These are phyloP conservation scores for Aspergillus fumigatus DNA, from an alignment of 2,329 filamentous ascomycete genomes.

Conservation along the genomic window DNA sequence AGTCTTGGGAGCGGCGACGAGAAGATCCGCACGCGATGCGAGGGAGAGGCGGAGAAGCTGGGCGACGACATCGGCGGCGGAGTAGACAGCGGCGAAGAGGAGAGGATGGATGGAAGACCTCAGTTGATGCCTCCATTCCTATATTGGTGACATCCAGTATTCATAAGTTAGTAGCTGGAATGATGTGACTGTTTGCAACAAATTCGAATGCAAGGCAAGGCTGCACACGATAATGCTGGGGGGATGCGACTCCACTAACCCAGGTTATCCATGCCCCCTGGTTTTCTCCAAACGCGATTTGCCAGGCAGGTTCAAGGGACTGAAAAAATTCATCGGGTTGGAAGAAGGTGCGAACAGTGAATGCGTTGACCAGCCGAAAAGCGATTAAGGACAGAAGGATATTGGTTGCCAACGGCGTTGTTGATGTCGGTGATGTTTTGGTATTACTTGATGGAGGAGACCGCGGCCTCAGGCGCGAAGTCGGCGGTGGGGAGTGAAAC, in stretches of 20 bases:
- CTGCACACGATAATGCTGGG: background rate
- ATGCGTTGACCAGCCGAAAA: conserved; percentile 74
- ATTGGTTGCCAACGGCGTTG: conserved; percentile 9
- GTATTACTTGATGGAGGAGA: conserved; percentile 1
- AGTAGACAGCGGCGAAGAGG: conserved; percentile 75
- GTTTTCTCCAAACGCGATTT: conserved; percentile 69
- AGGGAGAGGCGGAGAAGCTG: conserved; percentile 51
- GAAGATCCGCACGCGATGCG: conserved; percentile 57
- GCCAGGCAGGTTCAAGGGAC: conserved; percentile 90
- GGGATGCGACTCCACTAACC: conserved; percentile 53
- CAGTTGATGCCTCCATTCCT: conserved; percentile 91
- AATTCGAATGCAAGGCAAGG: background rate
- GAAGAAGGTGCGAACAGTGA: conserved; percentile 82
- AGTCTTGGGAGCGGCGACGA: conserved; percentile 69
- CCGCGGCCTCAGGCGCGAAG: conserved; percentile 9
- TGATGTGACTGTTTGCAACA: background rate
- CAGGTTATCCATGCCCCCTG: conserved; percentile 93
- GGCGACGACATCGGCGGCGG: conserved; percentile 54
- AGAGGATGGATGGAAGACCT: conserved; percentile 89
- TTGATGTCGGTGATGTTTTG: conserved; percentile 1
- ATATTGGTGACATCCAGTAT: conserved; percentile 7
- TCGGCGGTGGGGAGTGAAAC: background rate
- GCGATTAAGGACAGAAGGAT: conserved; percentile 49
- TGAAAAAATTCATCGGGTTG: conserved; percentile 99
- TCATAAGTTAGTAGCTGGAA: conserved; percentile 2